phyloP scores from a whole-genome alignment of 768 basidiomycete genomes.

The Calocybe cyanea region DNA sequence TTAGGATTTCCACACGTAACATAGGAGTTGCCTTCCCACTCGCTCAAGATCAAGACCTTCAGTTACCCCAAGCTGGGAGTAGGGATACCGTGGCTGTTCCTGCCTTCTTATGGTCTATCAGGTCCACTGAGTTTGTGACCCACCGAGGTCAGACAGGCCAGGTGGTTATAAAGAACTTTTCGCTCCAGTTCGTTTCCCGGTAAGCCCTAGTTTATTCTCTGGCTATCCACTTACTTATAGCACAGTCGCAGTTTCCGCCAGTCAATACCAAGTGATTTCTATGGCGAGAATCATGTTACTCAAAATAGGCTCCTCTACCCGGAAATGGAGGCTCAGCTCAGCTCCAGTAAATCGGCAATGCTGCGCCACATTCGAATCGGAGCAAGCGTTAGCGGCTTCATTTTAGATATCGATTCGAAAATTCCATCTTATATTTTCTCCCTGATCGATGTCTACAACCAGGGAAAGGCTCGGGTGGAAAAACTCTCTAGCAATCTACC shows the following conservation, averaged over 20 bases:
- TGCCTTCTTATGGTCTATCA: constrained; percentile 85
- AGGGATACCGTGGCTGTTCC: constrained; percentile 47
- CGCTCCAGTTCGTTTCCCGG: constrained; percentile 83
- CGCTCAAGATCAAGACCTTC: constrained; percentile 55
- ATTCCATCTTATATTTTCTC: constrained; percentile 78
- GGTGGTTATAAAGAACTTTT: constrained; percentile 66
- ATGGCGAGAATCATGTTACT: constrained; percentile 61
- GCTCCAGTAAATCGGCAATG: constrained; percentile 44
- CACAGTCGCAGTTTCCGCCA: constrained; percentile 69
- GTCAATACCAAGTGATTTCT: constrained; percentile 64
- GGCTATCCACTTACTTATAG: constrained; percentile 10
- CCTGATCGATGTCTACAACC: constrained; percentile 80
- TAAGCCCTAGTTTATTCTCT: constrained; percentile 30
- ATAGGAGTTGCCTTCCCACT: constrained; percentile 93
- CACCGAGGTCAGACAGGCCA: constrained; percentile 77
- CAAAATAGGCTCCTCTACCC: constrained; percentile 76
- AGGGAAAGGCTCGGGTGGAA: constrained; percentile 75
- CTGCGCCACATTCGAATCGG: constrained; percentile 56
- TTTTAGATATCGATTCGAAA: constrained; percentile 77
- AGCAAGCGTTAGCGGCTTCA: constrained; percentile 79
- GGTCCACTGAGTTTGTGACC: constrained; percentile 67
- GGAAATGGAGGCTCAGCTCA: constrained; percentile 72
- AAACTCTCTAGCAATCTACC: constrained; percentile 56
- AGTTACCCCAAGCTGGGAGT: constrained; percentile 38
- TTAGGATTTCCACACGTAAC: constrained; percentile 55